Conservation (phyloP, 2,329 filamentous ascomycete species). For the Cercospora sojina region DNA sequence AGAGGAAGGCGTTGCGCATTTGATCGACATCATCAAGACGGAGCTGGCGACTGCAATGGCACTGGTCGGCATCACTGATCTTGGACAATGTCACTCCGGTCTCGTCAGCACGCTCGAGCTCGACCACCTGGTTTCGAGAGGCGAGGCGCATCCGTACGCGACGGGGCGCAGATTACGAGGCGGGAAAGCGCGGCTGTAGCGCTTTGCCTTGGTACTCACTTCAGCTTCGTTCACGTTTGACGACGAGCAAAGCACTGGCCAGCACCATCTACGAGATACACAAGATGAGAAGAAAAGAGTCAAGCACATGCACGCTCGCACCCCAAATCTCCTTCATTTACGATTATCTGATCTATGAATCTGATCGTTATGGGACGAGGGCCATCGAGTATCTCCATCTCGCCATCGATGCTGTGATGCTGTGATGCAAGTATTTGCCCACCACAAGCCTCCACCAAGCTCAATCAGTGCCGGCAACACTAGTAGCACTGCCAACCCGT, state of each 20-base stretch:
- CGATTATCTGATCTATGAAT: not conserved
- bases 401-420: not conserved
- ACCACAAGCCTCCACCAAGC: not conserved
- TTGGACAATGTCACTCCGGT: slow-evolving; percentile 60
- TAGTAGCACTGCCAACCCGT: not conserved
- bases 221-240: not conserved
- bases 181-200: not conserved
- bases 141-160: slow-evolving; percentile 30
- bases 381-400: not conserved
- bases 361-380: not conserved
- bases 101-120: slow-evolving; percentile 55
- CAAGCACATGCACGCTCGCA: not conserved
- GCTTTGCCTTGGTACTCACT: not conserved
- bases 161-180: slow-evolving; percentile 22
- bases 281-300: not conserved
- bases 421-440: not conserved
- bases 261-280: not conserved
- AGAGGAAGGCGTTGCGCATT: slow-evolving; percentile 51
- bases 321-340: not conserved
- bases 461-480: not conserved
- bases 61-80: slow-evolving; percentile 60
- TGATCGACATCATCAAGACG: slow-evolving; percentile 44
- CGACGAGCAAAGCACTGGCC: not conserved
- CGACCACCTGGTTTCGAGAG: slow-evolving; percentile 49
- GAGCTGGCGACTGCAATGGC: slow-evolving; percentile 66